A percentile compares a stretch with the other conserved stretches of the same genome.
These are phyloP conservation scores for Calophaca sinica DNA, from an alignment of 306 rosid species.

Conservation along the genomic window DNA sequence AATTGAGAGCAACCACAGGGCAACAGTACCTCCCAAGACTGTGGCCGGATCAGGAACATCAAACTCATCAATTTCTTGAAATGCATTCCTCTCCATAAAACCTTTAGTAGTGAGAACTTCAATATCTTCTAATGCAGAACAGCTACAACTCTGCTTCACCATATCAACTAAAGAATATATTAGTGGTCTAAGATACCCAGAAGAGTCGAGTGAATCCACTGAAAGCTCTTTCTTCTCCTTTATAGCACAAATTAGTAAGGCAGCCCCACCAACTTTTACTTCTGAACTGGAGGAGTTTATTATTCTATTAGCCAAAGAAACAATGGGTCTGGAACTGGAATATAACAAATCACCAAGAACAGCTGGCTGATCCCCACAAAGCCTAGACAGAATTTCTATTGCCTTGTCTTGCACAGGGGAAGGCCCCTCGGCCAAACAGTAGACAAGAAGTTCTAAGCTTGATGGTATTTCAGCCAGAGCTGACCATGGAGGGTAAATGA, in stretches of 20 bases:
- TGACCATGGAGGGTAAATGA: conserved; percentile 66
- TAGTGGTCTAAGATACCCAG: conserved; percentile 67
- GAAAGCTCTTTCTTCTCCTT: conserved; percentile 76
- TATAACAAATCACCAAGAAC: conserved; percentile 72
- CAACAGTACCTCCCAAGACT: conserved; percentile 73
- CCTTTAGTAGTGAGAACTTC: conserved; percentile 71
- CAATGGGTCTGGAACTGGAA: conserved; percentile 64
- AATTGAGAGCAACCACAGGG: conserved; percentile 87
- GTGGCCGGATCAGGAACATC: conserved; percentile 73
- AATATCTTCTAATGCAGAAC: conserved; percentile 65
- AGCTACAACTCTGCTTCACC: conserved; percentile 66
- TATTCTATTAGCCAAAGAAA: conserved; percentile 79
- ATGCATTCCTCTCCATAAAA: conserved; percentile 73
- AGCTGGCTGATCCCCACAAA: conserved; percentile 77
- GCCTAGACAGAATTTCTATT: conserved; percentile 84
- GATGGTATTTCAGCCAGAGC: conserved; percentile 76
- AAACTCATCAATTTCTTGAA: conserved; percentile 72
- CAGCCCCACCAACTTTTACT: conserved; percentile 82
- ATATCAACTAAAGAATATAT: conserved; percentile 77
- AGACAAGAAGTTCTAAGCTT: conserved; percentile 73
- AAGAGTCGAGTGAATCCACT: conserved; percentile 72
- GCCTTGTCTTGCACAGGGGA: conserved; percentile 83
- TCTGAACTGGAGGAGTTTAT: conserved; percentile 79
- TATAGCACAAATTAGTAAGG: conserved; percentile 81
- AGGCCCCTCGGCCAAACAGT: conserved; percentile 87